Evolutionary conservation across 2,329 filamentous ascomycete genomes (phyloP), one percentile per base, ranked within the genome.

Genomic region (Calonectria hongkongensis): DNA sequence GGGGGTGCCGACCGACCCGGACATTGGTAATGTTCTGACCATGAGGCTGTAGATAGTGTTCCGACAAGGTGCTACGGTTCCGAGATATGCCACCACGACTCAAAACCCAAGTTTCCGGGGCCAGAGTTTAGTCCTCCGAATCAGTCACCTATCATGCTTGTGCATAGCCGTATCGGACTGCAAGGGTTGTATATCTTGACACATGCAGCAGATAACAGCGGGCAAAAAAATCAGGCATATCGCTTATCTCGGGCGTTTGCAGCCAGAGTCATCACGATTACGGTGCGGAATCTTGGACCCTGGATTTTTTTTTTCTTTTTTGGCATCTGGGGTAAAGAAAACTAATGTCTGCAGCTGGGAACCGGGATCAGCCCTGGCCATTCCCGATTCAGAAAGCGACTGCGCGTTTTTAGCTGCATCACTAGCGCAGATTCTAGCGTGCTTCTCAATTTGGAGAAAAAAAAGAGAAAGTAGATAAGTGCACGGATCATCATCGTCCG

Each of bases 391-490:
- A 28, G 65, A 21, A 21, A 27, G 41, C 18, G 39, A 41, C 27
- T 51, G 18, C 63, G 63, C 10, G 30, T 28, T 36, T 28, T 36
- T 43, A 33, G 33, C 16, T 58, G 27, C 65, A 15, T 27, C 33
- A 21, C 21, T 60, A 60, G 54, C n/a, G 54, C 54, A 21, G 54
- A 60, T 60, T 60, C 54, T 60, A 60, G 54, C 54, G 54, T 13
- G 18, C 50, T 67, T 58, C 67, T 54, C 30, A 64, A 69, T 64
- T 30, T 64, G 67, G 67, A 69, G 60, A 69, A 69, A 41, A 69
- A 69, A 69, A 18, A 54, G 67, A 69, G 67, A 69, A 69, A 69
- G 43, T 27, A 64, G 65, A 67, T 67, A 67, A n/a, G 48, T 66
- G 47, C 47, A 56, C 64, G 39, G 64, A 56, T 18, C 18, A 4